Percentiles rank a stretch among this genome's conserved stretches.
Evolutionary conservation across 1,284 basidiomycete genomes (phyloP).

Genomic region (Stygiomarasmius scandens): DNA sequence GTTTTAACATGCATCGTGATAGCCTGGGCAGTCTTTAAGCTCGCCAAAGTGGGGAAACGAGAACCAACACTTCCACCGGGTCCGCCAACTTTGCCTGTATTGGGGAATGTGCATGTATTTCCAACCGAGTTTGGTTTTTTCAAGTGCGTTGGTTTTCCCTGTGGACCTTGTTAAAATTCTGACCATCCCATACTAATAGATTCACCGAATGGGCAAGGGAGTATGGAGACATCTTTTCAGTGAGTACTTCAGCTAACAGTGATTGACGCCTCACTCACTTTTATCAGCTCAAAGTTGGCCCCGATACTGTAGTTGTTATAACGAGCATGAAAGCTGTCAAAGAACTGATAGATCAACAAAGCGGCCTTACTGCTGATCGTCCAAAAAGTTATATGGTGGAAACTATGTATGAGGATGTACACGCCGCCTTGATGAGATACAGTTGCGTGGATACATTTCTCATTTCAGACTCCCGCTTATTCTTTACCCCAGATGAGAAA

Average conservation of each 20-base stretch:
- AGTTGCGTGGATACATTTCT: slow-evolving; percentile 20
- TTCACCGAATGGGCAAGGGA: slow-evolving; percentile 18
- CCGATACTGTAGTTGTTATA: slow-evolving; percentile 24
- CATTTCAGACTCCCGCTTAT: neutral
- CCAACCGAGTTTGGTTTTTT: slow-evolving; percentile 23
- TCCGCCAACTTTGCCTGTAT: slow-evolving; percentile 30
- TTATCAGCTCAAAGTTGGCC: slow-evolving; percentile 10
- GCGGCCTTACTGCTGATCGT: slow-evolving; percentile 23
- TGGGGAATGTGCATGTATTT: slow-evolving; percentile 32
- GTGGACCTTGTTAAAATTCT: too few species aligned
- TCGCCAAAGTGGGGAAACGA: slow-evolving; percentile 1
- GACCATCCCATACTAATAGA: slow-evolving; percentile 4
- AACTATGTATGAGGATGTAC: slow-evolving; percentile 21
- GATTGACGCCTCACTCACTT: neutral
- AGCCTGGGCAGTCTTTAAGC: neutral
- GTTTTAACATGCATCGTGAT: too few species aligned
- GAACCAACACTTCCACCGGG: too few species aligned
- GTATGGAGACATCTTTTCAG: slow-evolving; percentile 25
- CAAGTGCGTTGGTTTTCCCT: too few species aligned
- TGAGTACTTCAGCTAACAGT: neutral
- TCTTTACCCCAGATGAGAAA: slow-evolving; percentile 17
- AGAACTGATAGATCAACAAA: slow-evolving; percentile 29
- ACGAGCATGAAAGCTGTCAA: slow-evolving; percentile 22
- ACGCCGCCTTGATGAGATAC: slow-evolving; percentile 21
- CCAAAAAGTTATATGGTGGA: slow-evolving; percentile 25